These are phyloP conservation scores for Paspalum notatum DNA, from an alignment of 176 grass and related monocot genomes.

Conservation along the genomic window DNA sequence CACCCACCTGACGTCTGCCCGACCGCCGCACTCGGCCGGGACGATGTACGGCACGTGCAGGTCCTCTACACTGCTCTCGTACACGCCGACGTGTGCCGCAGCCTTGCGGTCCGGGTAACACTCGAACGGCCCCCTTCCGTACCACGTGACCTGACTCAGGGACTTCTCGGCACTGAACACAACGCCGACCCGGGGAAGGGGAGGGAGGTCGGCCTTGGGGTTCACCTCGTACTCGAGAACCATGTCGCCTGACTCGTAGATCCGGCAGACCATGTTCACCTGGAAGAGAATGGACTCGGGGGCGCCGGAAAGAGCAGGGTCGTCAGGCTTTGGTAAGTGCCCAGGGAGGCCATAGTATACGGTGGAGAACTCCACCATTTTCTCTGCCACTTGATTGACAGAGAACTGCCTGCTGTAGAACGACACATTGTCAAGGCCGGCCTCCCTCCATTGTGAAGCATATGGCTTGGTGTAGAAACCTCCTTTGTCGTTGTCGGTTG, in stretches of 20 bases:
- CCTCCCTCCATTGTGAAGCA: constrained; percentile 66
- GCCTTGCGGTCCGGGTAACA: constrained; percentile 92
- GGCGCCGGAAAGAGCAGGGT: constrained; percentile 28
- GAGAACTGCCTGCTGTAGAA: constrained; percentile 65
- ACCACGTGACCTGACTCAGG: constrained; percentile 62
- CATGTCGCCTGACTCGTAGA: constrained; percentile 69
- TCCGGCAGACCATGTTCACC: constrained; percentile 53
- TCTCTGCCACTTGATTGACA: constrained; percentile 50
- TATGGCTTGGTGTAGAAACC: constrained; percentile 58
- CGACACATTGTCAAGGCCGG: constrained; percentile 56
- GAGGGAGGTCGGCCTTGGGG: constrained; percentile 74
- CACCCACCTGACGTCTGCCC: constrained; percentile 76
- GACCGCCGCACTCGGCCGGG: constrained; percentile 64
- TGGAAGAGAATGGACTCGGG: constrained; percentile 38
- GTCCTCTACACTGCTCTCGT: constrained; percentile 64
- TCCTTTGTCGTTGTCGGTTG: constrained; percentile 94
- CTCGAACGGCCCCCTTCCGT: constrained; percentile 81
- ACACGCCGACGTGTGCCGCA: constrained; percentile 68
- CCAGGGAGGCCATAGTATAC: constrained; percentile 54
- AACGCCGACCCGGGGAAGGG: constrained; percentile 75
- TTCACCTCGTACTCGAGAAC: constrained; percentile 69
- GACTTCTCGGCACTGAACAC: constrained; percentile 66
- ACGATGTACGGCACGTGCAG: constrained; percentile 89
- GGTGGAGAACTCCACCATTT: constrained; percentile 64
- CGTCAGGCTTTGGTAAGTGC: constrained; percentile 41